phyloP scores from a whole-genome alignment of 495 filamentous ascomycete genomes.

The Cercophora newfieldiana region DNA sequence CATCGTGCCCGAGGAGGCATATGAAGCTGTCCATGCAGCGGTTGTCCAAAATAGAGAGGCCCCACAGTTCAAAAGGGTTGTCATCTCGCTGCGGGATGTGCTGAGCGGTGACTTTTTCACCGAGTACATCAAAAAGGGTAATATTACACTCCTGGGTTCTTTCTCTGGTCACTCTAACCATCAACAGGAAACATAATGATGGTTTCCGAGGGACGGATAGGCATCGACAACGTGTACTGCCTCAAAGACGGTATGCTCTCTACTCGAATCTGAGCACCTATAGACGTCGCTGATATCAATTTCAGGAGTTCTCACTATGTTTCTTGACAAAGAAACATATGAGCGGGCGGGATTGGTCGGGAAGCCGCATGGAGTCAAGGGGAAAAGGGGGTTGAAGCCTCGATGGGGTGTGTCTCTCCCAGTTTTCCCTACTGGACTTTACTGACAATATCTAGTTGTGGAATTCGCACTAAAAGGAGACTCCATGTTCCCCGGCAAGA shows the following conservation, averaged over 20 bases:
- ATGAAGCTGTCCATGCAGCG: conserved; percentile 56
- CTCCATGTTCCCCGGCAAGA: conserved; percentile 88
- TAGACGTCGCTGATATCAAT: not conserved
- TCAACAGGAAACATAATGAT: conserved; percentile 78
- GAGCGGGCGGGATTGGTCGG: conserved; percentile 84
- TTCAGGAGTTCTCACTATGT: conserved; percentile 69
- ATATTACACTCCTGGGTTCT: not conserved
- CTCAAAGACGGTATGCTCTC: conserved; percentile 62
- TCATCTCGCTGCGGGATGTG: conserved; percentile 70
- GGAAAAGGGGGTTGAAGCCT: conserved; percentile 52
- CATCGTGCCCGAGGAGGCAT: conserved; percentile 68
- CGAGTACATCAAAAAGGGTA: conserved; percentile 84
- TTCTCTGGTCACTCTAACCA: not conserved
- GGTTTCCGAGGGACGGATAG: conserved; percentile 81
- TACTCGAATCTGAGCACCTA: not conserved
- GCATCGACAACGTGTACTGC: conserved; percentile 77
- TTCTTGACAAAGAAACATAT: conserved; percentile 79
- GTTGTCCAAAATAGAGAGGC: conserved; percentile 44
- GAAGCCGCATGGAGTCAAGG: conserved; percentile 61
- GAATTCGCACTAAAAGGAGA: conserved; percentile 77
- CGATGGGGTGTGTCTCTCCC: conserved; percentile 45
- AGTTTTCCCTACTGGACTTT: not conserved
- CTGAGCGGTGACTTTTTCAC: conserved; percentile 81
- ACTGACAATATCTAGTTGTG: conserved; percentile 57
- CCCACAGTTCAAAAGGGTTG: conserved; percentile 65